A percentile compares a stretch with the other conserved stretches of the same genome.
phyloP scores from a whole-genome alignment of 2,329 filamentous ascomycete genomes.

The Thielaviopsis euricoi region DNA sequence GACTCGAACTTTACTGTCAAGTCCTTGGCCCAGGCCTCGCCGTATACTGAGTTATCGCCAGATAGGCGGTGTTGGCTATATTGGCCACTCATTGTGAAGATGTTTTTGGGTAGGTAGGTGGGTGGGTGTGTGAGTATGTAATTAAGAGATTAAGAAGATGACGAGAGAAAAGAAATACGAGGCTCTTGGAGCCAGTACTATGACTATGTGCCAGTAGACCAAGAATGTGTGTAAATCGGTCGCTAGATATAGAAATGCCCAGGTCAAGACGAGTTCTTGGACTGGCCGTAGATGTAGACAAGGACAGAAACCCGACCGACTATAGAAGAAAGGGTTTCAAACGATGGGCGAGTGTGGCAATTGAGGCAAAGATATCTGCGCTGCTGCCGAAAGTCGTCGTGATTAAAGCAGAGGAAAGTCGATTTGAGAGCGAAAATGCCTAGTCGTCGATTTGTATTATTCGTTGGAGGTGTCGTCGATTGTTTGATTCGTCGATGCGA shows the following conservation, averaged over 20 bases:
- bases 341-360: not conserved
- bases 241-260: not conserved
- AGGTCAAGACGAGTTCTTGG: not conserved
- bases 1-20: slow-evolving; percentile 75
- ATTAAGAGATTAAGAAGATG: slow-evolving; percentile 7
- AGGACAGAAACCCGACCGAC: not conserved
- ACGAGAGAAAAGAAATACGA: not conserved
- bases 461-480: too few species aligned
- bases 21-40: slow-evolving; percentile 62
- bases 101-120: not conserved
- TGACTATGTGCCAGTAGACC: not conserved
- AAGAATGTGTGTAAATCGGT: not conserved
- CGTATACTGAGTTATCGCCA: slow-evolving; percentile 27
- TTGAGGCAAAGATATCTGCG: too few species aligned
- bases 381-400: too few species aligned
- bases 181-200: not conserved
- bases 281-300: not conserved
- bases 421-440: too few species aligned
- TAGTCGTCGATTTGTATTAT: too few species aligned
- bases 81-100: slow-evolving; percentile 7
- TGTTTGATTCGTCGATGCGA: too few species aligned
- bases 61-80: slow-evolving; percentile 6
- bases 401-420: too few species aligned
- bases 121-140: not conserved
- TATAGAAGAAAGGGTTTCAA: not conserved